phyloP scores from a whole-genome alignment of 805 yeast species.

The Tetrapisispora taiwanensis region DNA sequence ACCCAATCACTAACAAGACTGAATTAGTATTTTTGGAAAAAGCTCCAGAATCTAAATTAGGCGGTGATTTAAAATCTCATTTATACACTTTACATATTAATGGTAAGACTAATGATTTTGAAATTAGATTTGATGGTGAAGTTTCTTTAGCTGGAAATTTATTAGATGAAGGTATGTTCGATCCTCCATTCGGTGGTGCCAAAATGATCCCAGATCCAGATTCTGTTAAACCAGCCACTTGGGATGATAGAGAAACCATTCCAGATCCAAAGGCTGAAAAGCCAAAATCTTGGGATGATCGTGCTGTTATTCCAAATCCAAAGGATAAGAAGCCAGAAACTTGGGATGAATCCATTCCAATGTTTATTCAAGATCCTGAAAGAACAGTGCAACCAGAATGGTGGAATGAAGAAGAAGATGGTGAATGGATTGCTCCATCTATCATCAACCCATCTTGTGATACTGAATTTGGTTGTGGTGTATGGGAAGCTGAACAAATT shows the following conservation, averaged over 20 bases:
- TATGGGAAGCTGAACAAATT: constrained; percentile 61
- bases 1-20: constrained; percentile 42
- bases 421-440: constrained; percentile 67
- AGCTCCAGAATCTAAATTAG: constrained; percentile 53
- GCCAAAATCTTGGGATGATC: constrained; percentile 82
- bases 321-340: constrained; percentile 56
- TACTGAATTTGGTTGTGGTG: constrained; percentile 61
- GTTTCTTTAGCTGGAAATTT: constrained; percentile 62
- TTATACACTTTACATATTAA: constrained; percentile 70
- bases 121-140: constrained; percentile 75
- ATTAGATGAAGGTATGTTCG: constrained; percentile 41
- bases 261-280: constrained; percentile 60
- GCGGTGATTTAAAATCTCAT: constrained; percentile 44
- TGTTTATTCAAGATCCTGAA: constrained; percentile 55
- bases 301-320: constrained; percentile 65
- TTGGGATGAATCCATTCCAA: constrained; percentile 64
- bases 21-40: constrained; percentile 59
- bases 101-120: constrained; percentile 51
- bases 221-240: constrained; percentile 62
- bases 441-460: constrained; percentile 68
- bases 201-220: constrained; percentile 44
- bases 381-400: constrained; percentile 52
- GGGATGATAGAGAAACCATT: constrained; percentile 65
- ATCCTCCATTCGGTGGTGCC: constrained; percentile 65
- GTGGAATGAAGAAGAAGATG: constrained; percentile 90